Evolutionary conservation across 176 grass and related monocot genomes (phyloP), one percentile per base, ranked within the genome.

Genomic region (Hordeum marinum): DNA sequence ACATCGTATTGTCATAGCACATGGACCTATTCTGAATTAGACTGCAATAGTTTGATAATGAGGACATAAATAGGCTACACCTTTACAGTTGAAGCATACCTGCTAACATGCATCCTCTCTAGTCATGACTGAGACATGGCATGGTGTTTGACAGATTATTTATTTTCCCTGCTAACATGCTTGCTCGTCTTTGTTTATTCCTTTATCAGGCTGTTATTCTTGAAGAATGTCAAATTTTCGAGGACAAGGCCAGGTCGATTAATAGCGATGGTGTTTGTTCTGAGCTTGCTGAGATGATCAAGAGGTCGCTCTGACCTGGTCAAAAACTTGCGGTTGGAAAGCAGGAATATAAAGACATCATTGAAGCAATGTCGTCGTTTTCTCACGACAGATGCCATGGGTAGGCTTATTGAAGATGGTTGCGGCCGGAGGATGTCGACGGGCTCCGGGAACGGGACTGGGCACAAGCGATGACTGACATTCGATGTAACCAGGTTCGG

Each of bases 311-410:
- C 39, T 55, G 6, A 18, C 66, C 32, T 68, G 66, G 18, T 32
- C 34, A 39, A 34, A 68, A 68, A 68, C 66, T 39, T 68, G 52
- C 32, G 39, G 32, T 60, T 77, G 75, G 75, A 60, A 77, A 77
- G 21, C 52, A 11, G 32, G 75, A 77, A 37, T 37, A 77, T 37
- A 77, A 77, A 77, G 55, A 21, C 11, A 77, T 77, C 5, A 77
- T 77, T 65, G 78, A 80, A 66, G 7, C 17, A n/a, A n/a, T n/a
- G n/a, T n/a, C n/a, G n/a, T n/a, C n/a, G n/a, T n/a, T n/a, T n/a
- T n/a, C n/a, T n/a, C n/a, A n/a, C n/a, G n/a, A n/a, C n/a, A n/a
- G n/a, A n/a, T n/a, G n/a, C n/a, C n/a, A n/a, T n/a, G n/a, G n/a
- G n/a, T n/a, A n/a, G n/a, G n/a, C n/a, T n/a, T n/a, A n/a, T n/a